Base-by-base conservation (phyloP, 2,329 filamentous ascomycete genomes). In the Clarireedia paspali region DNA sequence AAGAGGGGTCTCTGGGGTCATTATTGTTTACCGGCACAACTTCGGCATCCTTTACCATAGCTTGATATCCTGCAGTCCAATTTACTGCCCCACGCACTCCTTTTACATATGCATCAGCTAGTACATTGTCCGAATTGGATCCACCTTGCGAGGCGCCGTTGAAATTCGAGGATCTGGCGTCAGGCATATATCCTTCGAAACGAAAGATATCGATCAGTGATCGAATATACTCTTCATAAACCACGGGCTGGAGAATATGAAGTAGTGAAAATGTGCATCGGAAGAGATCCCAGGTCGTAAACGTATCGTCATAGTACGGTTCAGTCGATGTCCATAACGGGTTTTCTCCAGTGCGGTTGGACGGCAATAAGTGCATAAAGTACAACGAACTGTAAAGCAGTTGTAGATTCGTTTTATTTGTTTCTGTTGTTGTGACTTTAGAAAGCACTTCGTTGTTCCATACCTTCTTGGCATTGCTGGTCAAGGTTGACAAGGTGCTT, bases 41-140 rank as follows among this genome's bases (percentile, higher is more conserved):
- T 68, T 88, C 84, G 10, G 85, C 85, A 60, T 89, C 78, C 44
- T 80, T 84, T 14, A 80, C 71, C 82, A 87, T 84, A 45, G 84
- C 81, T 9, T 73, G 70, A 59, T 81, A 84, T 6, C 75, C 83
- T 48, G 79, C 77, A 5, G 74, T 71, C 86, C 85, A 89, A 67
- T 88, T 73, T 40, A 89, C 73, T 4, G 72, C 73, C 6, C 81
- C 83, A 17, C 61, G 47, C 2, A 88, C 77, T 0, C 84, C 83
- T 67, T 89, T 89, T 27, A 87, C 76, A 59, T 81, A 89, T 0
- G 85, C 86, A 64, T 89, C 86, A 3, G 85, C 85, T 26, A 89
- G 77, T 2, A 89, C 78, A 55, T 86, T 88, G 67, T 89, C 86
- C 2, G 80, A 78, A 63, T 88, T 88, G 14, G 80, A 84, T 6